These are phyloP conservation scores for Staphylotrichum longicolle DNA, from an alignment of 495 filamentous ascomycete genomes.

Conservation along the genomic window DNA sequence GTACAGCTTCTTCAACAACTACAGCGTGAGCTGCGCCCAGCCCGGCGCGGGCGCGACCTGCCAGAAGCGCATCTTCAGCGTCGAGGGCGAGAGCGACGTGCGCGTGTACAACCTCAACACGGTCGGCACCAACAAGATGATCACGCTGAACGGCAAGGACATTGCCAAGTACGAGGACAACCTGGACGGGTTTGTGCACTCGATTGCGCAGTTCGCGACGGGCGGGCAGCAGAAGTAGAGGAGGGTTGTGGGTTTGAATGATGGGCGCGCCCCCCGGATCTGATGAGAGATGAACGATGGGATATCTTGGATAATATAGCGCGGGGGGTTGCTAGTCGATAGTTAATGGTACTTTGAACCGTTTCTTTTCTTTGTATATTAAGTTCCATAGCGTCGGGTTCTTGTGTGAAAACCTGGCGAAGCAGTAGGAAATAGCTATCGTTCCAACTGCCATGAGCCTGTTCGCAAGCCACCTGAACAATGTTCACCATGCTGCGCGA, in stretches of 20 bases:
- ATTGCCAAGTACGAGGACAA: slow-evolving; percentile 55
- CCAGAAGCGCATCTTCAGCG: slow-evolving; percentile 60
- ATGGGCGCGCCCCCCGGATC: not conserved
- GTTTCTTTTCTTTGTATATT: no score
- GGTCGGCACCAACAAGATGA: slow-evolving; percentile 45
- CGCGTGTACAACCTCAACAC: slow-evolving; percentile 54
- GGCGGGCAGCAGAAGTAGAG: not conserved
- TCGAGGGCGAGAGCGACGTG: slow-evolving; percentile 46
- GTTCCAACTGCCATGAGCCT: not conserved
- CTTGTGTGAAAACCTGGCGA: no score
- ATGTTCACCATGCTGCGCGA: not conserved
- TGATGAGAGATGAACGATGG: not conserved
- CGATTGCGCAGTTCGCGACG: slow-evolving; percentile 23
- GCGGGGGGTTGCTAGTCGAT: no score
- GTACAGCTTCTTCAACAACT: slow-evolving; percentile 60
- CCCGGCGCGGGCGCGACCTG: slow-evolving; percentile 51
- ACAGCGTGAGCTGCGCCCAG: slow-evolving; percentile 39
- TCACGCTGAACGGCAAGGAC: slow-evolving; percentile 47
- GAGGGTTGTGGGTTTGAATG: not conserved
- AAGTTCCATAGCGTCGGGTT: no score
- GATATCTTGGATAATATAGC: no score
- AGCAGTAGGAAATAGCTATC: no score
- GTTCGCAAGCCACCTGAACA: not conserved
- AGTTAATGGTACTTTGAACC: no score
- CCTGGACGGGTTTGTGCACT: slow-evolving; percentile 32